Conservation (phyloP, 2,329 filamentous ascomycete genomes). For the Fusarium armeniacum region DNA sequence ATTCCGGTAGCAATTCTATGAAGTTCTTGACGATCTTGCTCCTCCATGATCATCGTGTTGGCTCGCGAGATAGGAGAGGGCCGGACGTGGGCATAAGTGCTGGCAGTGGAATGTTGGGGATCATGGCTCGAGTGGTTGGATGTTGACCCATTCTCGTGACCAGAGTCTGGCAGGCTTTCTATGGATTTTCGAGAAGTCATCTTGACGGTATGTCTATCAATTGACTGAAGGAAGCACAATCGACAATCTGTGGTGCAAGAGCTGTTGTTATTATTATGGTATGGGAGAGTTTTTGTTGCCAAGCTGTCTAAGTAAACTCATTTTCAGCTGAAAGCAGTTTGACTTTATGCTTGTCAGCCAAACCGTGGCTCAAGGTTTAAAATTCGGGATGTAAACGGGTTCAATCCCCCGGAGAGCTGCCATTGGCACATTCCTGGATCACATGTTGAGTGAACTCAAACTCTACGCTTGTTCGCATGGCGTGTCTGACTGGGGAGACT, state of each 20-base stretch:
- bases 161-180: conserved; percentile 9
- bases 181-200: conserved; percentile 13
- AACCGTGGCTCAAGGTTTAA: background rate
- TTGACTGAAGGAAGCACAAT: background rate
- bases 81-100: background rate
- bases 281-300: background rate
- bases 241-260: background rate
- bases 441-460: background rate
- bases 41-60: conserved; percentile 26
- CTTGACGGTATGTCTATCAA: background rate
- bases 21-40: conserved; percentile 22
- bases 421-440: background rate
- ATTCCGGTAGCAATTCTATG: conserved; percentile 32
- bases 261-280: background rate
- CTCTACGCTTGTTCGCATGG: background rate
- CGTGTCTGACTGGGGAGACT: background rate
- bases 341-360: background rate
- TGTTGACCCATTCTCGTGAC: conserved; percentile 6
- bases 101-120: background rate
- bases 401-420: background rate
- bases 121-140: conserved; percentile 6
- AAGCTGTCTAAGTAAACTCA: background rate
- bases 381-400: background rate
- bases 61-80: conserved; percentile 7
- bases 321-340: background rate